Percentiles rank a stretch among this genome's conserved stretches.
Conservation (phyloP, 352 stramenopile genomes). For the Phytophthora litchii region DNA sequence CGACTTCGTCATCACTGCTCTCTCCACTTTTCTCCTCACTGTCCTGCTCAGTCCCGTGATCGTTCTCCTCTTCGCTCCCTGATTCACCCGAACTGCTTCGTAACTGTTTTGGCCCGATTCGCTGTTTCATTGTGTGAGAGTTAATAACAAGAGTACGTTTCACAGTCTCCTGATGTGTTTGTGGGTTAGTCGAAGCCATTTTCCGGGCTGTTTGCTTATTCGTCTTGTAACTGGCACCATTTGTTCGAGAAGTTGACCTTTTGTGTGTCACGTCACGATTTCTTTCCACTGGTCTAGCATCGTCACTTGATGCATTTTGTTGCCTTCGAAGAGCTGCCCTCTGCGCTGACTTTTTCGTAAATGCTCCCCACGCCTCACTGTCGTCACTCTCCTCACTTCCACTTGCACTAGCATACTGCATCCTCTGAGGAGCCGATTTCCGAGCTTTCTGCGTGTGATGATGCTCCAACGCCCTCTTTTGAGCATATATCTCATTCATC, state of each 20-base stretch:
- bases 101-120: not conserved
- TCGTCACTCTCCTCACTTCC: slow-evolving; percentile 25
- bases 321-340: slow-evolving; percentile 14
- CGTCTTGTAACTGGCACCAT: not conserved
- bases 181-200: slow-evolving; percentile 1
- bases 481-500: slow-evolving; percentile 13
- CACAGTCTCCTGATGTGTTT: not conserved
- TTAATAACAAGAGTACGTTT: not conserved
- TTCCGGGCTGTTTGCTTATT: slow-evolving; percentile 15
- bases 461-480: slow-evolving; percentile 7
- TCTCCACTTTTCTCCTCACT: slow-evolving; percentile 21
- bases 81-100: slow-evolving; percentile 28
- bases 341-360: slow-evolving; percentile 23
- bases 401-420: slow-evolving; percentile 5
- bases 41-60: slow-evolving; percentile 9
- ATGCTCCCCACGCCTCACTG: slow-evolving; percentile 19
- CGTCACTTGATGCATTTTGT: slow-evolving; percentile 1
- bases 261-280: not conserved
- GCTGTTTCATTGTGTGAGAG: slow-evolving; percentile 1
- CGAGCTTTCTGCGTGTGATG: slow-evolving; percentile 14
- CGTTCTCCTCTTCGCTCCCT: slow-evolving; percentile 19
- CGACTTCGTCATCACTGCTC: slow-evolving; percentile 16
- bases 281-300: not conserved
- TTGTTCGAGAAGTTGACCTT: not conserved
- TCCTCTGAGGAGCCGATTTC: slow-evolving; percentile 11